Conservation (phyloP, 192 early-diverging fungal species). For the Coemansia sp. region DNA sequence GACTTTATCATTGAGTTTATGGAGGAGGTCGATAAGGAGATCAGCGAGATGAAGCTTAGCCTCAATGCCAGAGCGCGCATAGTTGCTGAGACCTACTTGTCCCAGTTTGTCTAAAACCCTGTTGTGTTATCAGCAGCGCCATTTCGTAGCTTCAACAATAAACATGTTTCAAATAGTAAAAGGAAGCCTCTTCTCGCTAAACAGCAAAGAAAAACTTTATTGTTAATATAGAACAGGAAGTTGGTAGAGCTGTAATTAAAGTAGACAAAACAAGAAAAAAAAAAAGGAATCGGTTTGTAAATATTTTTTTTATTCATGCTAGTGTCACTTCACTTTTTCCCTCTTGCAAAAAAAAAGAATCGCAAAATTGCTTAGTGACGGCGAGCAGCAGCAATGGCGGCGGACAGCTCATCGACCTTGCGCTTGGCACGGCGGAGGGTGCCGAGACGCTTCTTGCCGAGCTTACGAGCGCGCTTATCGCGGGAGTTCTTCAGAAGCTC, state of each 20-base stretch:
- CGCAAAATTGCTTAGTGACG: conserved; percentile 55
- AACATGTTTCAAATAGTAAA: no score
- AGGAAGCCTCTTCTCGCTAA: not conserved
- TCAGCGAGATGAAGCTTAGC: conserved; percentile 97
- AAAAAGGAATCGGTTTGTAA: not conserved
- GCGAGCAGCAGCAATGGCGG: conserved; percentile 91
- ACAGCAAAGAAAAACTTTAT: not conserved
- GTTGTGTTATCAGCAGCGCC: no score
- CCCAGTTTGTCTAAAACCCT: conserved; percentile 43
- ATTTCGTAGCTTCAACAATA: not conserved
- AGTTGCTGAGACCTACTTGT: conserved; percentile 75
- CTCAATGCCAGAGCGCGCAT: conserved; percentile 89
- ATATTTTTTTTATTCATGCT: not conserved
- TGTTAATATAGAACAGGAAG: not conserved
- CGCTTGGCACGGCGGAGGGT: conserved; percentile 95
- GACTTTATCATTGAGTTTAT: conserved; percentile 99
- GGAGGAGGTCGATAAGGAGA: conserved; percentile 99
- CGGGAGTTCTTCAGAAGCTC: conserved; percentile 99
- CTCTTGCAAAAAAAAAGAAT: conserved; percentile 2
- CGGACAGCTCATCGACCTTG: conserved; percentile 97
- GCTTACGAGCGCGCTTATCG: conserved; percentile 99
- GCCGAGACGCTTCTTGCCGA: conserved; percentile 97
- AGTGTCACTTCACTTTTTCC: not conserved
- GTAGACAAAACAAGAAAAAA: conserved; percentile 8
- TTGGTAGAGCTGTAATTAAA: not conserved